Evolutionary conservation across 2,329 filamentous ascomycete genomes (phyloP), one percentile per base, ranked within the genome.

Genomic region (Phialophora verrucosa): DNA sequence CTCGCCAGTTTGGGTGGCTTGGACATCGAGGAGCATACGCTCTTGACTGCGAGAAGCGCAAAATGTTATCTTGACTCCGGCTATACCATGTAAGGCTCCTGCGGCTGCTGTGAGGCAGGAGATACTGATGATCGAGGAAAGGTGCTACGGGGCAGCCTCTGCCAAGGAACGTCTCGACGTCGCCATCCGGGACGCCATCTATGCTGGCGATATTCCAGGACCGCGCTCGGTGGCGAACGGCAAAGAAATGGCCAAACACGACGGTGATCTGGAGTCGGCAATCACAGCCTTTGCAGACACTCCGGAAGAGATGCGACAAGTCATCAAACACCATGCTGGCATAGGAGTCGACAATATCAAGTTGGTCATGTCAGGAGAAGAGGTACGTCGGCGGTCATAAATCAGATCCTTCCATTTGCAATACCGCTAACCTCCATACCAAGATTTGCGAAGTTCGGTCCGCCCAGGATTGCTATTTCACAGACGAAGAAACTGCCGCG

Each of bases 101-200:
- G 25, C n/a, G 20, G n/a, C 25, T 14, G 20, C 54, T 27, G 27
- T 20, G 7, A 27, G 10, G 14, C 35, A 20, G 44, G 25, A 32
- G 25, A 50, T 59, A 38, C 54, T 53, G 47, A 57, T 31, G 8
- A 50, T 47, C 20, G 31, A 14, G n/a, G 29, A 38, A 32, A 77
- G 75, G 75, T 82, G 78, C 60, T 83, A 79, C 58, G 81, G 81
- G 1, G 81, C 81, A 0, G 82, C 82, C 3, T 80, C 81, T 2
- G 81, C 82, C 0, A 81, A 83, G 61, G 76, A 80, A 11, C 74
- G 81, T 11, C 74, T 83, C 0, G 83, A 84, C 65, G 70, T 80
- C 14, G 83, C 83, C 1, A 78, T 84, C 51, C 74, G 82, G 32
- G 78, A 84, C 69, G 81, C 79, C 0, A 84, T 85, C 67, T 84